Evolutionary conservation across 306 rosid genomes (phyloP).

Genomic region (Corylus avellana): DNA sequence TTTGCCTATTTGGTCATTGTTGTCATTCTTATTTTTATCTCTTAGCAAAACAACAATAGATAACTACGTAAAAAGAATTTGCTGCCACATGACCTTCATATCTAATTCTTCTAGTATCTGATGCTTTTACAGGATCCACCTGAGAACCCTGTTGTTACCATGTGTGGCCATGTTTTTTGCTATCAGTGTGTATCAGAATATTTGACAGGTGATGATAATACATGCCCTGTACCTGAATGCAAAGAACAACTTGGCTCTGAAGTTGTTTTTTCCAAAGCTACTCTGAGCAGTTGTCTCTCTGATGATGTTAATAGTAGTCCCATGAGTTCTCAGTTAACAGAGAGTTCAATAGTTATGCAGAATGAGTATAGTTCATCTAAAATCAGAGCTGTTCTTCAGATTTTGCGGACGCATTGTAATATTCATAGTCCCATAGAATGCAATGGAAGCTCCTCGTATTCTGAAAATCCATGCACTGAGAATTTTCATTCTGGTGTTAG

Average conservation of each 20-base stretch:
- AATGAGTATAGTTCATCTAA: slow-evolving; percentile 78
- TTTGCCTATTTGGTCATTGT: not conserved
- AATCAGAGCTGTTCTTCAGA: slow-evolving; percentile 81
- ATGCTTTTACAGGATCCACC: slow-evolving; percentile 82
- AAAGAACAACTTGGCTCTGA: slow-evolving; percentile 68
- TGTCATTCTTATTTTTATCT: not conserved
- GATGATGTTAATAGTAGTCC: slow-evolving; percentile 58
- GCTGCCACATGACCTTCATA: not conserved
- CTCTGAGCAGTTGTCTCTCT: slow-evolving; percentile 71
- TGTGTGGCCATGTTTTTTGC: slow-evolving; percentile 97
- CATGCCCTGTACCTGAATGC: slow-evolving; percentile 74
- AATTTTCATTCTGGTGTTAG: slow-evolving; percentile 37
- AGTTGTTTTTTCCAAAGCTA: slow-evolving; percentile 72
- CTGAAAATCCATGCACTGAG: slow-evolving; percentile 37
- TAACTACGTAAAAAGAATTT: not conserved
- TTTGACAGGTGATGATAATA: slow-evolving; percentile 77
- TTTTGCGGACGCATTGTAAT: slow-evolving; percentile 55
- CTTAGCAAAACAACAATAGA: not conserved
- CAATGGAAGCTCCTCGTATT: slow-evolving; percentile 37
- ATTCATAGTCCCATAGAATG: slow-evolving; percentile 30
- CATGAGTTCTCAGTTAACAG: slow-evolving; percentile 33
- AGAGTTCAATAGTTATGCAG: slow-evolving; percentile 60
- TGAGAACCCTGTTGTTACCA: slow-evolving; percentile 77
- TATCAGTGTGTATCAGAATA: slow-evolving; percentile 82
- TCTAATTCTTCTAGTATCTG: slow-evolving; percentile 30